A percentile compares a stretch with the other conserved stretches of the same genome.
Evolutionary conservation across 345 rosid species (phyloP).

Genomic region (Gossypium stocksii): DNA sequence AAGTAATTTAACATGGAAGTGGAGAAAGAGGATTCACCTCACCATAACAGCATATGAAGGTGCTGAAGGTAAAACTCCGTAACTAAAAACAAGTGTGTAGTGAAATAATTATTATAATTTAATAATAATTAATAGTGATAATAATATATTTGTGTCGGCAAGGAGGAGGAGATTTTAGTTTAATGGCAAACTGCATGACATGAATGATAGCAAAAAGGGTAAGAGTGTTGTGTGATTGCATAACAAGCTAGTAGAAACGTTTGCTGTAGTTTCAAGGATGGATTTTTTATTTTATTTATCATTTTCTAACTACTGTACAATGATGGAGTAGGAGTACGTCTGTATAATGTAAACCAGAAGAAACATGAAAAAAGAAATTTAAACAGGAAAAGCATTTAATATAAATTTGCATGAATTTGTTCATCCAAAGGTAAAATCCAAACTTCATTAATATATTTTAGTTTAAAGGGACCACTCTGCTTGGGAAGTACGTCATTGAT

Average conservation of each 20-base stretch:
- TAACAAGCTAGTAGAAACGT: background rate
- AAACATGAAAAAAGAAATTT: background rate
- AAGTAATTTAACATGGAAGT: too few species aligned
- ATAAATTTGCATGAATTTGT: background rate
- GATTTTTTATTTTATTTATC: background rate
- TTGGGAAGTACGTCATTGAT: too few species aligned
- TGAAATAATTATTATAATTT: background rate
- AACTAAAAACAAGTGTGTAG: too few species aligned
- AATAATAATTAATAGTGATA: background rate
- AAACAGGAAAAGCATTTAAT: background rate
- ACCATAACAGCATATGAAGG: too few species aligned
- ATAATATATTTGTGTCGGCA: constrained; percentile 4
- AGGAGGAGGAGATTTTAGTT: background rate
- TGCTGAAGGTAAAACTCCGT: too few species aligned
- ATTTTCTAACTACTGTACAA: constrained; percentile 12
- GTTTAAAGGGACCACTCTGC: too few species aligned
- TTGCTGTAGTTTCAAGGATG: constrained; percentile 17
- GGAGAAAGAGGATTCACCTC: too few species aligned
- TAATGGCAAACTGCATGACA: background rate
- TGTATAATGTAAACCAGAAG: constrained; percentile 14
- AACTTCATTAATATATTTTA: background rate
- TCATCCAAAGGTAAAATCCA: background rate
- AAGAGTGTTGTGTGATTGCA: background rate
- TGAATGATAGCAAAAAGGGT: constrained; percentile 7
- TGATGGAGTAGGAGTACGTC: constrained; percentile 8